These are phyloP conservation scores for Mortierella sp. DNA, from an alignment of 371 early-diverging fungal genomes.

Conservation along the genomic window DNA sequence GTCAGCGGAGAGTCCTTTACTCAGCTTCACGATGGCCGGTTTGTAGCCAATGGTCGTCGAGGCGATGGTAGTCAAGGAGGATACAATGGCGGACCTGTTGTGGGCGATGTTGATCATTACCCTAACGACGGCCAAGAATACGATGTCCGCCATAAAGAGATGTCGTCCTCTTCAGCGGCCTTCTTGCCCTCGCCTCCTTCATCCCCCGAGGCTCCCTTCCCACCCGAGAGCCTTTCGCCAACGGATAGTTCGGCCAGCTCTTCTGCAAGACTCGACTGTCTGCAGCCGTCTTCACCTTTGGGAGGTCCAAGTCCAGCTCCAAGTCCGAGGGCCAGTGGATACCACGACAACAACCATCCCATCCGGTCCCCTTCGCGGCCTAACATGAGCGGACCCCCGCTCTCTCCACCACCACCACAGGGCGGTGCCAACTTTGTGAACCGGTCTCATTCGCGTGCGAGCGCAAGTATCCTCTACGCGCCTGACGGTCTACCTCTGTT, in stretches of 20 bases:
- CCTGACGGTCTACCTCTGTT: background rate
- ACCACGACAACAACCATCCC: background rate
- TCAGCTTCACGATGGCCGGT: slow-evolving; percentile 20
- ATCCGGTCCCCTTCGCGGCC: background rate
- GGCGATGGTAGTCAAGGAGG: background rate
- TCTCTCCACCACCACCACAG: no score
- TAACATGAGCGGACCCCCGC: background rate
- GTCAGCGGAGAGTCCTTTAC: slow-evolving; percentile 13
- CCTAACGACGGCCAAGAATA: background rate
- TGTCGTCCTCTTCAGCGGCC: background rate
- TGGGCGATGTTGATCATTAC: background rate
- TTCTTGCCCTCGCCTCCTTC: slow-evolving; percentile 6
- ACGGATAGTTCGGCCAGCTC: background rate
- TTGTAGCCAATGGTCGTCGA: slow-evolving; percentile 27
- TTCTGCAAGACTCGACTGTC: background rate
- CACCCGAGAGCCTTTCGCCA: background rate
- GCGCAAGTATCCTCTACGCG: background rate
- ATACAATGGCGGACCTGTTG: background rate
- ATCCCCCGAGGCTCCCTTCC: background rate
- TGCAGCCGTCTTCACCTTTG: background rate
- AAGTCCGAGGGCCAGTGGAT: background rate
- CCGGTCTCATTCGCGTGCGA: background rate
- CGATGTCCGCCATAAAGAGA: background rate
- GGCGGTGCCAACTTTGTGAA: background rate
- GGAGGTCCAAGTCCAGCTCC: background rate